phyloP scores from a whole-genome alignment of 768 basidiomycete species.

The Phanerochaete sordida region DNA sequence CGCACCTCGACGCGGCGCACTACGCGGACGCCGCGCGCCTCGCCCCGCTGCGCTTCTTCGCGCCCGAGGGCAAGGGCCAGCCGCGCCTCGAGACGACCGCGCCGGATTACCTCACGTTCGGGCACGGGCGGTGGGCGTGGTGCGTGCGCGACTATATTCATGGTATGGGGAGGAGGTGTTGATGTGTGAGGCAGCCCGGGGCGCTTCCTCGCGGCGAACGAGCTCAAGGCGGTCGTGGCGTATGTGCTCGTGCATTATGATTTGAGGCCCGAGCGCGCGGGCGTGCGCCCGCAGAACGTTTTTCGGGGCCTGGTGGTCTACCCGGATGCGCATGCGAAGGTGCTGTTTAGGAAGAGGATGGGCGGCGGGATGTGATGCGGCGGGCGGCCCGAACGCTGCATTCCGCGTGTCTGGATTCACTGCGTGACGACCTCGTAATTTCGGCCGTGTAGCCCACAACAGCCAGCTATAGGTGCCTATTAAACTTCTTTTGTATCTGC shows the following conservation, averaged over 20 bases:
- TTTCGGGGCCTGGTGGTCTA: slow-evolving; percentile 13
- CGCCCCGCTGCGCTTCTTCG: slow-evolving; percentile 38
- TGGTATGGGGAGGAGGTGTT: too few relatives aligned
- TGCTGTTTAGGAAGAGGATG: slow-evolving; percentile 35
- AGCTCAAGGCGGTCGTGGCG: slow-evolving; percentile 33
- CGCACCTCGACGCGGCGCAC: slow-evolving; percentile 28
- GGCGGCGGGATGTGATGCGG: too few relatives aligned
- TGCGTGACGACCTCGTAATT: too few relatives aligned
- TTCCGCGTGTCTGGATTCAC: too few relatives aligned
- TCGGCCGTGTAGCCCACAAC: too few relatives aligned
- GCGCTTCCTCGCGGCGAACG: slow-evolving; percentile 31
- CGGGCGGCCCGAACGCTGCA: too few relatives aligned
- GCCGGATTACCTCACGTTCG: slow-evolving; percentile 20
- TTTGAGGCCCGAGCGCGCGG: slow-evolving; percentile 25
- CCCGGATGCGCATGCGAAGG: slow-evolving; percentile 19
- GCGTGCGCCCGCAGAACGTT: slow-evolving; percentile 19
- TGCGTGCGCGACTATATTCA: slow-evolving; percentile 7
- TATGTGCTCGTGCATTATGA: slow-evolving; percentile 31
- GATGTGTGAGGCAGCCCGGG: slow-evolving; percentile 29
- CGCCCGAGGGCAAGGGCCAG: neutral
- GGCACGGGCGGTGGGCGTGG: slow-evolving; percentile 25
- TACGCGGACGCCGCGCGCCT: slow-evolving; percentile 35
- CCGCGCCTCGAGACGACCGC: slow-evolving; percentile 13
- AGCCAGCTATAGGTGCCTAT: too few relatives aligned
- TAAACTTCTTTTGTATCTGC: too few relatives aligned